Conservation (phyloP, 345 rosid species). For the Citrus mangshanensis region DNA sequence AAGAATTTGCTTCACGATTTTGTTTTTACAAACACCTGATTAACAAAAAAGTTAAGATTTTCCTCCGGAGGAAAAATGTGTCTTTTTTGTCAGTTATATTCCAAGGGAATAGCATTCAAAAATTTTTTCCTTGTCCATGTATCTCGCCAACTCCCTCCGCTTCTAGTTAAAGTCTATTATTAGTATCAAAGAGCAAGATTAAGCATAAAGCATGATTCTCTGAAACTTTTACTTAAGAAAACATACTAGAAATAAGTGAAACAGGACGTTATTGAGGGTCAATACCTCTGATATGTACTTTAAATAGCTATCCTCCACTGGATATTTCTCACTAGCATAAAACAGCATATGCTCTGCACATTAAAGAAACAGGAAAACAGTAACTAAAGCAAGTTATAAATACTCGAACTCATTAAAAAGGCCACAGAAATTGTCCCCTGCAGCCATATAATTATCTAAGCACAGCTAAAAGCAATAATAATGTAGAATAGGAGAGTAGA, state of each 20-base stretch:
- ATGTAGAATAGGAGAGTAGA: background rate
- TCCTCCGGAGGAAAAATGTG: background rate
- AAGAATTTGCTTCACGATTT: background rate
- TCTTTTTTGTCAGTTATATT: background rate
- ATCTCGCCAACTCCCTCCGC: background rate
- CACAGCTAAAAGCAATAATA: background rate
- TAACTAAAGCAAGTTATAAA: background rate
- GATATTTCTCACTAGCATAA: constrained; percentile 88
- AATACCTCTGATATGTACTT: constrained; percentile 76
- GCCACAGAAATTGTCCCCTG: background rate
- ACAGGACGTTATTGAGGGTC: background rate
- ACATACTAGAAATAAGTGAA: background rate
- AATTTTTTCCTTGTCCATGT: background rate
- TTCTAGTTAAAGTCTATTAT: background rate
- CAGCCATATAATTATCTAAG: background rate
- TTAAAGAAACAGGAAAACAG: background rate
- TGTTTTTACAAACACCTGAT: background rate
- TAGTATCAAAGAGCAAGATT: background rate
- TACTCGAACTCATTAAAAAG: background rate
- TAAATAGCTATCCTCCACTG: constrained; percentile 83
- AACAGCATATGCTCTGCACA: constrained; percentile 91
- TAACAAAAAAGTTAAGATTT: background rate
- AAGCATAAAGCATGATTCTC: background rate
- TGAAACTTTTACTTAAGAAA: background rate
- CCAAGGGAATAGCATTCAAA: background rate